phyloP scores from a whole-genome alignment of 2,329 filamentous ascomycete species.

The Trichoderma semiorbis region DNA sequence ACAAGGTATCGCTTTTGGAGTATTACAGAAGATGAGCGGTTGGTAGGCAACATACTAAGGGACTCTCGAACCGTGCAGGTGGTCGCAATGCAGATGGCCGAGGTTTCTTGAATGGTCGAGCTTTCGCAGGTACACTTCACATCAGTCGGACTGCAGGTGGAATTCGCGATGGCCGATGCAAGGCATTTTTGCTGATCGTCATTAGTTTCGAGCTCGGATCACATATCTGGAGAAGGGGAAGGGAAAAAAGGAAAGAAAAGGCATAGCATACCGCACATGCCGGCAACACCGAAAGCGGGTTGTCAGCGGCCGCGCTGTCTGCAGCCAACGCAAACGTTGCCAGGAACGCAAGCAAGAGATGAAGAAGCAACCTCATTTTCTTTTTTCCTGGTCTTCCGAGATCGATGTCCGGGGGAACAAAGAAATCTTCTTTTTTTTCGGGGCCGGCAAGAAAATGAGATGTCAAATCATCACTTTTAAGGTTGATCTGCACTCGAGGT shows the following conservation, averaged over 20 bases:
- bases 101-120: neutral
- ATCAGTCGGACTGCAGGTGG: conserved; percentile 1
- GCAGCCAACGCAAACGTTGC: neutral
- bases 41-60: neutral
- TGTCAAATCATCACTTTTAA: neutral
- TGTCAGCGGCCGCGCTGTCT: neutral
- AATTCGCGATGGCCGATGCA: neutral
- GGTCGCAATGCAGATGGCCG: neutral
- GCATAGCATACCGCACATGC: neutral
- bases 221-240: neutral
- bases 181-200: conserved; percentile 5
- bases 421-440: neutral
- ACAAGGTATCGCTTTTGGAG: neutral
- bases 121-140: conserved; percentile 2
- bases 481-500: neutral
- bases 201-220: neutral
- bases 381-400: neutral
- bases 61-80: conserved; percentile 1
- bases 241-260: neutral
- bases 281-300: neutral
- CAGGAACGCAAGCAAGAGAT: neutral
- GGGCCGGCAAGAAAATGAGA: neutral
- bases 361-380: neutral
- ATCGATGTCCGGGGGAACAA: neutral
- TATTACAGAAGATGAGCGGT: neutral